phyloP scores from a whole-genome alignment of 768 basidiomycete species.

The Phylloporus rhodoxanthus region DNA sequence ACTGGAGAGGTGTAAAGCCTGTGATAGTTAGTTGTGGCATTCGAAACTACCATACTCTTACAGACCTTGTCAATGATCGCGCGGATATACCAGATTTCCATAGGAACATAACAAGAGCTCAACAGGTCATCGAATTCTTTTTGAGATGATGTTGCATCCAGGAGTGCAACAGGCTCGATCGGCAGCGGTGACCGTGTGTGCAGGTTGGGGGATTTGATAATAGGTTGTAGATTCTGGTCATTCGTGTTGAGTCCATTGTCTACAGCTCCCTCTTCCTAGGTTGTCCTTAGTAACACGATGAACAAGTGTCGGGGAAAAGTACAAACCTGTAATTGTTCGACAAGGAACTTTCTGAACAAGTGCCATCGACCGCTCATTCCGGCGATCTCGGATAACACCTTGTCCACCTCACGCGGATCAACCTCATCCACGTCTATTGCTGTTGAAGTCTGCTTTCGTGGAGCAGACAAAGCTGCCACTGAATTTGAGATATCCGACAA shows the following conservation, averaged over 20 bases:
- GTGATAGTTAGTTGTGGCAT: slow-evolving; percentile 1
- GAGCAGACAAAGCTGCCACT: slow-evolving; percentile 28
- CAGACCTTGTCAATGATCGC: slow-evolving; percentile 81
- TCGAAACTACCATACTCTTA: background rate
- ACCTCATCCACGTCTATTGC: slow-evolving; percentile 47
- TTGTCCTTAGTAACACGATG: background rate
- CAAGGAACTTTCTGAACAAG: slow-evolving; percentile 82
- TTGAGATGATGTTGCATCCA: slow-evolving; percentile 51
- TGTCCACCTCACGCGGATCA: slow-evolving; percentile 90
- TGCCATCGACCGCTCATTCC: slow-evolving; percentile 91
- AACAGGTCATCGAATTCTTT: slow-evolving; percentile 62
- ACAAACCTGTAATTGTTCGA: slow-evolving; percentile 62
- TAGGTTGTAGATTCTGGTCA: slow-evolving; percentile 1
- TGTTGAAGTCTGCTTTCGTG: slow-evolving; percentile 29
- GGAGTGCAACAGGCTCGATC: slow-evolving; percentile 15
- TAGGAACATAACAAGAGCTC: slow-evolving; percentile 71
- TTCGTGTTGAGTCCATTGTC: slow-evolving; percentile 4
- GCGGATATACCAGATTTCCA: slow-evolving; percentile 90
- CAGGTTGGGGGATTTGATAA: background rate
- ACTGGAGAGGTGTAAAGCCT: slow-evolving; percentile 86
- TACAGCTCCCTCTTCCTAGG: slow-evolving; percentile 10
- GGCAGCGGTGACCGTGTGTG: background rate
- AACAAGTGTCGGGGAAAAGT: background rate
- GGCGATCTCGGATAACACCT: slow-evolving; percentile 78
- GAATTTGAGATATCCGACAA: slow-evolving; percentile 44